phyloP scores from a whole-genome alignment of 352 stramenopile species.

The Pythium phragmitis region DNA sequence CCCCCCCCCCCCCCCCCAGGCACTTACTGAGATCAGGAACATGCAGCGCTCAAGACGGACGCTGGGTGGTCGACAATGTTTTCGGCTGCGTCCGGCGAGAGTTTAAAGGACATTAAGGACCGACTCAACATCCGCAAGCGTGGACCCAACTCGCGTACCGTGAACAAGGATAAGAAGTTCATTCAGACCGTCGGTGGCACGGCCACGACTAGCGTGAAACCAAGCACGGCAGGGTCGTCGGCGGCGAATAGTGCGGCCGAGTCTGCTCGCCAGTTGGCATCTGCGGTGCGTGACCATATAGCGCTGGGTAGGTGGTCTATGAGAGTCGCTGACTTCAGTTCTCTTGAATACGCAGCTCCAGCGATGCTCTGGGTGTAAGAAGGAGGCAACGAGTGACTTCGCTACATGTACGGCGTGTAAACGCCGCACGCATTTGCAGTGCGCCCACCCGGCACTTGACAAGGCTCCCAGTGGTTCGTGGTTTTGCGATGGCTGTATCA shows the following conservation, averaged over 20 bases:
- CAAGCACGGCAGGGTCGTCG: conserved; percentile 23
- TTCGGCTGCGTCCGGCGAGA: conserved; percentile 56
- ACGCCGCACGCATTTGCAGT: conserved; percentile 57
- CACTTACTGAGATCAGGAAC: background rate
- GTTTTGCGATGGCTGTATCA: conserved; percentile 27
- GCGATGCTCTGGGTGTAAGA: conserved; percentile 47
- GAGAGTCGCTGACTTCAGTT: background rate
- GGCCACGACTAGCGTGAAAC: conserved; percentile 10
- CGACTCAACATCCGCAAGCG: conserved; percentile 69
- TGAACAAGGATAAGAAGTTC: conserved; percentile 61
- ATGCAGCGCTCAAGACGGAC: conserved; percentile 63
- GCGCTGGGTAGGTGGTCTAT: too few species aligned
- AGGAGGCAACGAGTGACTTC: conserved; percentile 44
- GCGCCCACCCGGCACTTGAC: conserved; percentile 36
- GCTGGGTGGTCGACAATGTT: conserved; percentile 84
- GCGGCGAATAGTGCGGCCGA: background rate
- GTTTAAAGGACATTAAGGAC: conserved; percentile 81
- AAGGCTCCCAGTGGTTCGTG: conserved; percentile 43
- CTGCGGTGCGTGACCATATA: conserved; percentile 25
- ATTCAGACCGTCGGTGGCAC: conserved; percentile 6
- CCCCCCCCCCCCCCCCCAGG: background rate
- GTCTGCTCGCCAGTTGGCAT: conserved; percentile 24
- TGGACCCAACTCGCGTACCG: conserved; percentile 51
- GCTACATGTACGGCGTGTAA: conserved; percentile 58
- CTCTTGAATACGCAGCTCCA: conserved; percentile 18